These are phyloP conservation scores for Penicillium sp. DNA, from an alignment of 2,329 filamentous ascomycete genomes.

Conservation along the genomic window DNA sequence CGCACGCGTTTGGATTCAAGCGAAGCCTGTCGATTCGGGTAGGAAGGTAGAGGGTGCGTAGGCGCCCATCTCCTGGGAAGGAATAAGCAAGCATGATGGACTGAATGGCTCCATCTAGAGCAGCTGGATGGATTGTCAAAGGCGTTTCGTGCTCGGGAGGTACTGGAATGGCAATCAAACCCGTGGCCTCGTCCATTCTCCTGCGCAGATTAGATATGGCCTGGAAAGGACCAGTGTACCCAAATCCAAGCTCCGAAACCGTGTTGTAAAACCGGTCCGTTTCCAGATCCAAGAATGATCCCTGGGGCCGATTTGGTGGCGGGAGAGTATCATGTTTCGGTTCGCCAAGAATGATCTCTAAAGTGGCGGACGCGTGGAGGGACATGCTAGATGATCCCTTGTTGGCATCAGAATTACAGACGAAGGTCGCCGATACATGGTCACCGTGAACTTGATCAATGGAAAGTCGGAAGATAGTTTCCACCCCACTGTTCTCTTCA, in stretches of 20 bases:
- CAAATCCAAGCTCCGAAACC: slow-evolving; percentile 25
- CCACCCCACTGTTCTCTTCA: slow-evolving; percentile 22
- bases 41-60: slow-evolving; percentile 23
- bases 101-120: slow-evolving; percentile 22
- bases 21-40: slow-evolving; percentile 20
- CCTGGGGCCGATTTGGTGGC: neutral
- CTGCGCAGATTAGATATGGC: slow-evolving; percentile 17
- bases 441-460: slow-evolving; percentile 6
- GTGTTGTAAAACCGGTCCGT: slow-evolving; percentile 27
- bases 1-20: slow-evolving; percentile 15
- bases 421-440: slow-evolving; percentile 12
- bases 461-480: slow-evolving; percentile 23
- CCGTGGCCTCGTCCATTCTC: slow-evolving; percentile 21
- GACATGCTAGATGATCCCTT: slow-evolving; percentile 17
- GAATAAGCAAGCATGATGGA: slow-evolving; percentile 24
- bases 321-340: slow-evolving; percentile 11
- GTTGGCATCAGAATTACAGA: slow-evolving; percentile 20
- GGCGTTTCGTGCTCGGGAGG: neutral
- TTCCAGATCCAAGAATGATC: slow-evolving; percentile 17
- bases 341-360: slow-evolving; percentile 13
- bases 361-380: slow-evolving; percentile 15
- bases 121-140: slow-evolving; percentile 16
- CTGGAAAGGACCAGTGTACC: slow-evolving; percentile 26
- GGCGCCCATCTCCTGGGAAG: slow-evolving; percentile 20
- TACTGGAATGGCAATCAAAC: slow-evolving; percentile 16